Percentiles rank a stretch among this genome's conserved stretches.
These are phyloP conservation scores for Aphanocladium album DNA, from an alignment of 2,329 filamentous ascomycete species.

Conservation along the genomic window DNA sequence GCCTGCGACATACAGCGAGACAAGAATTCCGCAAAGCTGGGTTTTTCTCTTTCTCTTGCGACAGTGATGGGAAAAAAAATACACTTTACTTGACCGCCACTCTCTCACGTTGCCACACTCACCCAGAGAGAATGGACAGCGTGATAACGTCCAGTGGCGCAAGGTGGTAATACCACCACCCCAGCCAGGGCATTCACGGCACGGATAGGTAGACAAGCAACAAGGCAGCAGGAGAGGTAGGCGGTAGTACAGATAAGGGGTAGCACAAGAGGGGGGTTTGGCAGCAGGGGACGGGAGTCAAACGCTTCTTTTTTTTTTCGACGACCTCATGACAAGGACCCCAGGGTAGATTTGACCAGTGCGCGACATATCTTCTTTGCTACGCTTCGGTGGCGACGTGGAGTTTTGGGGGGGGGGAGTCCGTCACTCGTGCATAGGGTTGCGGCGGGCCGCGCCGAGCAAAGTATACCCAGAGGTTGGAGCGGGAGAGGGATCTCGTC, in stretches of 20 bases:
- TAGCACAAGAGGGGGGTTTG: not conserved
- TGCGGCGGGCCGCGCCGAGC: not conserved
- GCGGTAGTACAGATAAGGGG: not conserved
- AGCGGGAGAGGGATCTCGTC: too few relatives aligned
- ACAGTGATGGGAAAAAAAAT: not conserved
- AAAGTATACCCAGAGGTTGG: not conserved
- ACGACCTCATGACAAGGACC: not conserved
- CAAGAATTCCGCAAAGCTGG: not conserved
- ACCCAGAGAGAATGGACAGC: not conserved
- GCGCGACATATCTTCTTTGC: not conserved
- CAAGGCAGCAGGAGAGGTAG: not conserved
- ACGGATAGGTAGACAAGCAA: not conserved
- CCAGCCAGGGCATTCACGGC: not conserved
- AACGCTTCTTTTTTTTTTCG: not conserved
- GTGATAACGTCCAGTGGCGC: not conserved
- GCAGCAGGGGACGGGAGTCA: not conserved
- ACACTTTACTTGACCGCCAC: not conserved
- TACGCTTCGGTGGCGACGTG: not conserved
- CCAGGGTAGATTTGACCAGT: not conserved
- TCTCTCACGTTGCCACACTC: not conserved
- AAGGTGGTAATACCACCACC: not conserved
- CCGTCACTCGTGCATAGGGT: not conserved
- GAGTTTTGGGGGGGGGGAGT: too few relatives aligned
- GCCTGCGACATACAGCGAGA: not conserved
- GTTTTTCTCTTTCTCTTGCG: not conserved